Evolutionary conservation across 257 asterid genomes (phyloP), one percentile per base, ranked within the genome.

Genomic region (Solanum corneliomulleri): DNA sequence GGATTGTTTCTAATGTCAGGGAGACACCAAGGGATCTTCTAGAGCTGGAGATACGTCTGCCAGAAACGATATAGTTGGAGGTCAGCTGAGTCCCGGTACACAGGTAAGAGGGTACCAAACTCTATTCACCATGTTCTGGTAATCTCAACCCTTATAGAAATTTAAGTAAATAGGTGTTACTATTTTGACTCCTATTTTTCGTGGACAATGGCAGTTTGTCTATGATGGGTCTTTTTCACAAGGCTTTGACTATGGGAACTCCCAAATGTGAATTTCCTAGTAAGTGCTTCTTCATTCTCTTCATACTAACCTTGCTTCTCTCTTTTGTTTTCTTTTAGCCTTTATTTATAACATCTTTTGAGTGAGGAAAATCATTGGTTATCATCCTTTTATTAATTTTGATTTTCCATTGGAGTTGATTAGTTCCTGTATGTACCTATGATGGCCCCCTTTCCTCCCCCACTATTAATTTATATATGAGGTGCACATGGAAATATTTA

Each of bases 21-120:
- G 94, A 69, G 96, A 92, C 85, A 88, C 90, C 87, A 93, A 91
- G 88, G 96, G 92, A 84, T 87, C 94, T 87, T 91, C 91, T 89
- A 91, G 94, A 87, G 86, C 86, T 78, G 92, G 90, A 62, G 94
- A 92, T 84, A 93, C 90, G 85, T 74, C 94, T 87, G 85, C 90
- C 42, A 90, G 86, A 82, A 87, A 82, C 25, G 92, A 91, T 83
- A 78, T 86, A 37, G 85, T 85, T 16, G 94, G 93, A 33, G 80
- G 90, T 76, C 94, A 93, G 89, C 52, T 90, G 72, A 91, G 88
- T 78, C 83, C 90, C n/a, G 90, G 62, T 89, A 49, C 90, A 35
- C 94, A 92, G 94, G 97, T 92, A 82, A 45, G 66, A 56, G 12
- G 47, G 69, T 20, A 49, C 45, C 45, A 29, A 81, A 81, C 35